phyloP scores from a whole-genome alignment of 2,329 filamentous ascomycete genomes.

The Periglandula ipomoeae region DNA sequence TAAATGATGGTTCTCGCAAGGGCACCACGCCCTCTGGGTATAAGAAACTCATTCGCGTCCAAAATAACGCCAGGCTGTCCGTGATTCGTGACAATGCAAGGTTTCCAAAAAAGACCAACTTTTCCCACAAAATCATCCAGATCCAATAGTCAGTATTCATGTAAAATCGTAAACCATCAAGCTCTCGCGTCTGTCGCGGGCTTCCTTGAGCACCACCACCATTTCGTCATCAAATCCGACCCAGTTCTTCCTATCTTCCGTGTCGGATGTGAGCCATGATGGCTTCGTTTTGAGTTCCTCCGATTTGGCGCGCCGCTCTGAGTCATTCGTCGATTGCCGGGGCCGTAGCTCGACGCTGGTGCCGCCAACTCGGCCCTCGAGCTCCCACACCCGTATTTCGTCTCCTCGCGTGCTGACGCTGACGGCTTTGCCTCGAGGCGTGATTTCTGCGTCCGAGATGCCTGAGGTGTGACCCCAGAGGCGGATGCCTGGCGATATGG shows the following conservation, averaged over 20 bases:
- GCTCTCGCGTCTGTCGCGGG: constrained; percentile 56
- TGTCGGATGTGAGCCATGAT: constrained; percentile 13
- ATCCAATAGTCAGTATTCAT: no score
- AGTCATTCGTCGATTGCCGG: constrained; percentile 15
- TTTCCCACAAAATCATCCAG: neutral
- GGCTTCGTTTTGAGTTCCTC: constrained; percentile 1
- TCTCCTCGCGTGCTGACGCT: constrained; percentile 77
- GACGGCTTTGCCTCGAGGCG: constrained; percentile 75
- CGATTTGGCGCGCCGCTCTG: constrained; percentile 13
- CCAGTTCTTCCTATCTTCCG: constrained; percentile 49
- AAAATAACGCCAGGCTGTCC: neutral
- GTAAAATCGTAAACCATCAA: constrained; percentile 85
- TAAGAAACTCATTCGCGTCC: neutral
- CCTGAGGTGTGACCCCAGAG: constrained; percentile 90
- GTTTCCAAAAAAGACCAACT: no score
- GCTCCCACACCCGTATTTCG: constrained; percentile 79
- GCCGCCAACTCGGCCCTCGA: constrained; percentile 58
- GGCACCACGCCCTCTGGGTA: neutral
- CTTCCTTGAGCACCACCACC: constrained; percentile 76
- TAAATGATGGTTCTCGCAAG: no score
- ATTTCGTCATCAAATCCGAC: constrained; percentile 88
- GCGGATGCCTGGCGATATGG: constrained; percentile 62
- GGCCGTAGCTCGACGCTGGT: constrained; percentile 47
- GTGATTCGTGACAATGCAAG: neutral
- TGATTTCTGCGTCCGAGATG: constrained; percentile 78